Evolutionary conservation across 2,329 filamentous ascomycete genomes (phyloP), one percentile per base, ranked within the genome.

Genomic region (Scortechinia acanthostroma): DNA sequence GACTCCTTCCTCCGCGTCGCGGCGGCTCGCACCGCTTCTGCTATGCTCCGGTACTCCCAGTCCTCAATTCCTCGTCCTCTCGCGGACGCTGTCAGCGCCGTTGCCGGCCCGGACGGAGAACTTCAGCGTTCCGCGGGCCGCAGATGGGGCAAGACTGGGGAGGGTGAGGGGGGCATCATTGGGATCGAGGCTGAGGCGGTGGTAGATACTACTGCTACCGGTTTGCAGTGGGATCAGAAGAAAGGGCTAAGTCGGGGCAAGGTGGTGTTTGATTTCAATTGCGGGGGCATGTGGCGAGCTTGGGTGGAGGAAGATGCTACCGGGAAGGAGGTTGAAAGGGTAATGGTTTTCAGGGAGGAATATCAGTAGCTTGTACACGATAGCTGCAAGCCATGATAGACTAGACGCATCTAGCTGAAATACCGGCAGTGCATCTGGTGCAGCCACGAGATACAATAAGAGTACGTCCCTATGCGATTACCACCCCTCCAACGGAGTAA

Each of bases 401-500:
- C n/a, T n/a, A n/a, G n/a, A n/a, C n/a, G n/a, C n/a, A n/a, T n/a
- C n/a, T n/a, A n/a, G n/a, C n/a, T n/a, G n/a, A n/a, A n/a, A n/a
- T n/a, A n/a, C n/a, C n/a, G n/a, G n/a, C n/a, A n/a, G n/a, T n/a
- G n/a, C n/a, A n/a, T n/a, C n/a, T n/a, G n/a, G n/a, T n/a, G n/a
- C n/a, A n/a, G n/a, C n/a, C n/a, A n/a, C n/a, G n/a, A n/a, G n/a
- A n/a, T n/a, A n/a, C n/a, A n/a, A n/a, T n/a, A n/a, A n/a, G n/a
- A n/a, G n/a, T n/a, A n/a, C n/a, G n/a, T n/a, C n/a, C n/a, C n/a
- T n/a, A n/a, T n/a, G n/a, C n/a, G n/a, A 30, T 61, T 58, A 86
- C 80, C 85, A 89, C 0, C 80, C 82, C 20, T 81, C 73, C n/a
- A 89, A 89, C 46, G 82, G 81, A 46, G 74, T 76, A 1, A 90